Evolutionary conservation across 108 stramenopile species (phyloP).

Genomic region (Cyclostephanos tholiformis): DNA sequence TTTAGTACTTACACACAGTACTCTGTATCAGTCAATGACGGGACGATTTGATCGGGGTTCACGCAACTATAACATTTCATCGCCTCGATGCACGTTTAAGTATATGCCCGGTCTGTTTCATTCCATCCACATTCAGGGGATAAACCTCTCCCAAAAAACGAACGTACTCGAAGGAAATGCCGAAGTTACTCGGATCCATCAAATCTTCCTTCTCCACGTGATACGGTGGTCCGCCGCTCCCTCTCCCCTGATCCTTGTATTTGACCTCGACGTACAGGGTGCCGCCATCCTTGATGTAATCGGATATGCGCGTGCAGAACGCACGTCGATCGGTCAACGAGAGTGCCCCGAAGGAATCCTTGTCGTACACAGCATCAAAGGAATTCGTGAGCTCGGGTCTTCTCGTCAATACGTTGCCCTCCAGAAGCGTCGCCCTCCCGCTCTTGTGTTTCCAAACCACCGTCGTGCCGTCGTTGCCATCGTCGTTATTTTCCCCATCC

Average conservation of each 20-base stretch:
- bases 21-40: too few species aligned
- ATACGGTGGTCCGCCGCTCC: slow-evolving; percentile 55
- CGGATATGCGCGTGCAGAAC: slow-evolving; percentile 52
- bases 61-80: too few species aligned
- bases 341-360: slow-evolving; percentile 64
- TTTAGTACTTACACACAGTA: too few species aligned
- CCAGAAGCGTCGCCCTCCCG: slow-evolving; percentile 54
- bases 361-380: slow-evolving; percentile 66
- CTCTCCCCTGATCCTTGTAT: slow-evolving; percentile 27
- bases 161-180: slow-evolving; percentile 48
- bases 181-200: slow-evolving; percentile 55
- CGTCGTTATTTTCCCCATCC: not conserved
- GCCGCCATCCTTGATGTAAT: slow-evolving; percentile 45
- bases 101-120: slow-evolving; percentile 59
- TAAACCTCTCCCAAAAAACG: slow-evolving; percentile 52
- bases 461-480: not conserved
- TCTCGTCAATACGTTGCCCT: slow-evolving; percentile 49
- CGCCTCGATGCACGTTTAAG: slow-evolving; percentile 27
- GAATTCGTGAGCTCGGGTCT: slow-evolving; percentile 35
- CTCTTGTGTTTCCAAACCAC: slow-evolving; percentile 52
- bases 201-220: slow-evolving; percentile 51
- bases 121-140: slow-evolving; percentile 31
- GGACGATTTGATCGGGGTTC: too few species aligned
- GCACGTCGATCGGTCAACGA: slow-evolving; percentile 28
- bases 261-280: slow-evolving; percentile 62